Base-by-base conservation (phyloP, 2,329 filamentous ascomycete genomes). In the Metarhizium rileyi region DNA sequence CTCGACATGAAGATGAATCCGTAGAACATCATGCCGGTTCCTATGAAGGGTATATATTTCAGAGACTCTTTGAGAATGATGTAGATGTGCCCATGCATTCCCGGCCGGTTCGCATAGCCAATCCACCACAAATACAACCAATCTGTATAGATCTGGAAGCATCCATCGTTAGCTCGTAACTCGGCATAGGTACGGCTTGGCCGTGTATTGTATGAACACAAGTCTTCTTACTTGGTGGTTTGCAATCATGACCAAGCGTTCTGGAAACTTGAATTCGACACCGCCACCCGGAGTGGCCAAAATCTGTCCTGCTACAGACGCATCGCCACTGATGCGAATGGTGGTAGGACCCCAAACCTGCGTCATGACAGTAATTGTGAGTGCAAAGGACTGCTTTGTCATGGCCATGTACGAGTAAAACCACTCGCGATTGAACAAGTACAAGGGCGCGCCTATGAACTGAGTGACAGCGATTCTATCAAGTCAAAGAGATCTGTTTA, bases 121-220 rank as follows among this genome's bases (percentile, higher is more conserved):
- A 89, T 83, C 89, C 89, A 95, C 89, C 89, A 95, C 7, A 95
- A 77, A 63, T 95, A 95, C 8, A 94, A 69, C 89, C 88, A 95
- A 68, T 95, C 88, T 8, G 88, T 91, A 63, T 95, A 94, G 47
- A 94, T 83, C 78, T 78, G 56, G 25, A 14, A 1, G 42, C n/a
- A 9, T 14, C 20, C 8, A 4, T 3, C 8, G 18, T 42, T 14
- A 42, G 38, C 12, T 26, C 22, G n/a, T 38, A 20, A 14, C 38
- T 14, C n/a, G 16, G 8, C 22, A 12, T n/a, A n/a, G n/a, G n/a
- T n/a, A 9, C 22, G 22, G 14, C 12, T 9, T 20, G 7, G 5
- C 38, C 14, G 28, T 4, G 26, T 18, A 10, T 5, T 20, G 10
- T 16, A 20, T 14, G 20, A 18, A 14, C 16, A 22, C 28, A 10